Conservation (phyloP, 139 green algal species). For the Chlorella sp. region DNA sequence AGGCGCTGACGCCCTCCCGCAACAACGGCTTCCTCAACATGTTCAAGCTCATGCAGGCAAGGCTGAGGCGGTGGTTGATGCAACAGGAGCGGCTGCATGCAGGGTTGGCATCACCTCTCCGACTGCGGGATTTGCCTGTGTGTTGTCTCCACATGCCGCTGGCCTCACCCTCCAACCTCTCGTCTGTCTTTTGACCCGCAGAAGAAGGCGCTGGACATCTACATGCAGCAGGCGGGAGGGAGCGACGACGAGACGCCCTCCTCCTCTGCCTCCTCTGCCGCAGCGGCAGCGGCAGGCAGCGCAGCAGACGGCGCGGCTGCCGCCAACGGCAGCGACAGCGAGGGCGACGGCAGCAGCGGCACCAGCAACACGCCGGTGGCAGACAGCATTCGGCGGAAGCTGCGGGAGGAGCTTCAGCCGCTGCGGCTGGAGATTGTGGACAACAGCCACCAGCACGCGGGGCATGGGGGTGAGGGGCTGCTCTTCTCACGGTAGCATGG, state of each 20-base stretch:
- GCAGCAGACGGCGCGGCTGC: neutral
- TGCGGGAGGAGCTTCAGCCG: conserved; percentile 41
- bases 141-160: too few species aligned
- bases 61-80: neutral
- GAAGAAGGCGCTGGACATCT: conserved; percentile 74
- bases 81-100: too few species aligned
- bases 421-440: conserved; percentile 60
- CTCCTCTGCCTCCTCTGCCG: neutral
- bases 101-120: too few species aligned
- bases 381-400: conserved; percentile 57
- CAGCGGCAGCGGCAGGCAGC: neutral
- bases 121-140: too few species aligned
- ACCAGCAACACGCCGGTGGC: conserved; percentile 49
- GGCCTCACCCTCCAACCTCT: too few species aligned
- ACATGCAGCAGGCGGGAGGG: conserved; percentile 21
- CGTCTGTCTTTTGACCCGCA: too few species aligned
- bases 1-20: conserved; percentile 94
- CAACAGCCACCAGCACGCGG: conserved; percentile 68
- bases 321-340: neutral
- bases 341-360: neutral
- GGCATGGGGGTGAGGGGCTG: conserved; percentile 60
- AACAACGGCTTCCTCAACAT: conserved; percentile 99
- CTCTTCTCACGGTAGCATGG: neutral
- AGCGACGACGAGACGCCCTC: neutral
- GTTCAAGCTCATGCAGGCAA: conserved; percentile 71